Base-by-base conservation (phyloP, 73 alveolate species). In the Symbiodinium pilosum region DNA sequence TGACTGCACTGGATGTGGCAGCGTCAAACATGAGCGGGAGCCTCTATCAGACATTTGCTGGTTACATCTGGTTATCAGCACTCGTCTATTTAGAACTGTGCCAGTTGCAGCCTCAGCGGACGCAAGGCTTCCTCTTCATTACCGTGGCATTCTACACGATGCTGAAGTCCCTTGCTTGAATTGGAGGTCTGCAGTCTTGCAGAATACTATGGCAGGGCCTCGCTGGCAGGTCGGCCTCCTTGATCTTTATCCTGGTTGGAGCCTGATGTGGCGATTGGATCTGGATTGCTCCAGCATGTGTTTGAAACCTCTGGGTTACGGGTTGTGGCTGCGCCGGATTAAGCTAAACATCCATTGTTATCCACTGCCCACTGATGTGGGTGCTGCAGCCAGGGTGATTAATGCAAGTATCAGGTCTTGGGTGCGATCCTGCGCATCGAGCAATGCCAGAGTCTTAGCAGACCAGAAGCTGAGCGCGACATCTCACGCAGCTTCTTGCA, bases 1-100 rank as follows among this genome's bases (percentile, higher is more conserved):
- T 91, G 97, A 91, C 97, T 8, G 97, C 97, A 5, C 51, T 91
- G 97, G 97, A 91, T 30, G 97, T 91, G 51, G 97, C 97, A 1
- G 97, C 97, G 24, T 91, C 97, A 20, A 91, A 91, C 89, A 91
- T 91, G 97, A 91, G 97, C 39, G 56, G 39, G 28, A 56, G 39
- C 21, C 88, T 59, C 77, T n/a, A n/a, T n/a, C n/a, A n/a, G 38
- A 83, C n/a, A n/a, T n/a, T n/a, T n/a, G n/a, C n/a, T n/a, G n/a
- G n/a, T n/a, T n/a, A n/a, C n/a, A n/a, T n/a, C n/a, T n/a, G n/a
- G n/a, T n/a, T n/a, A n/a, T n/a, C n/a, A n/a, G n/a, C n/a, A n/a
- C n/a, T n/a, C n/a, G n/a, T n/a, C n/a, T n/a, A n/a, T n/a, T n/a
- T n/a, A n/a, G n/a, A n/a, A n/a, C n/a, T n/a, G n/a, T n/a, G n/a